Base-by-base conservation (phyloP, 2,329 filamentous ascomycete species). In the Cadophora sp. region DNA sequence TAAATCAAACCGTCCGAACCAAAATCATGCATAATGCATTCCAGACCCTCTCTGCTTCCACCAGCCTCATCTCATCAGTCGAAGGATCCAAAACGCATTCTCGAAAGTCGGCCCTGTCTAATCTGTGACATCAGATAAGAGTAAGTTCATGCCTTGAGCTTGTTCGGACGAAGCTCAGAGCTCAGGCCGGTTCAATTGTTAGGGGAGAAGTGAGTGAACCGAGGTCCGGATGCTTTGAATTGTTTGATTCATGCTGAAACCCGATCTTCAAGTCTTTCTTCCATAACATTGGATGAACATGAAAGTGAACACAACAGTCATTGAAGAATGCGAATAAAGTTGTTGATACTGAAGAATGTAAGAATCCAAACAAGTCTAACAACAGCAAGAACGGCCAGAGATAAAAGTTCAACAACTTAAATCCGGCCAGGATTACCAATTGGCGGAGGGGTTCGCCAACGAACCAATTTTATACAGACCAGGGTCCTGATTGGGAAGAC, bases 121-220 rank as follows among this genome's bases (percentile, higher is more conserved):
- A 27, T 26, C 31, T 43, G 56, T 59, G 22, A 26, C 31, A 46
- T 48, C n/a, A 22, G 19, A 48, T 22, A 22, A 48, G 22, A 3
- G 56, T 26, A 43, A 59, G 9, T 27, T 40, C 7, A 59, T 59
- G 56, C 56, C 22, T 40, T 27, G 56, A 59, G 34, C 56, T 43
- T 59, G 34, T 40, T 59, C 34, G 34, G 34, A 59, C 26, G 56
- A 59, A 59, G 56, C 31, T 43, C 56, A 37, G n/a, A 58, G 56
- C 56, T 59, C 12, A 22, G n/a, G 56, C 19, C 22, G n/a, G 56
- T 5, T 7, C 16, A 24, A 14, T n/a, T n/a, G n/a, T n/a, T n/a
- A n/a, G n/a, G 4, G 50, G 50, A 11, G 6, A 50, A 12, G 50
- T 6, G 22, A 27, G 26, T 24, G 50, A 50, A 24, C 46, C 46